These are phyloP conservation scores for Agapanthus africanus DNA, from an alignment of 106 monocot genomes.

Conservation along the genomic window DNA sequence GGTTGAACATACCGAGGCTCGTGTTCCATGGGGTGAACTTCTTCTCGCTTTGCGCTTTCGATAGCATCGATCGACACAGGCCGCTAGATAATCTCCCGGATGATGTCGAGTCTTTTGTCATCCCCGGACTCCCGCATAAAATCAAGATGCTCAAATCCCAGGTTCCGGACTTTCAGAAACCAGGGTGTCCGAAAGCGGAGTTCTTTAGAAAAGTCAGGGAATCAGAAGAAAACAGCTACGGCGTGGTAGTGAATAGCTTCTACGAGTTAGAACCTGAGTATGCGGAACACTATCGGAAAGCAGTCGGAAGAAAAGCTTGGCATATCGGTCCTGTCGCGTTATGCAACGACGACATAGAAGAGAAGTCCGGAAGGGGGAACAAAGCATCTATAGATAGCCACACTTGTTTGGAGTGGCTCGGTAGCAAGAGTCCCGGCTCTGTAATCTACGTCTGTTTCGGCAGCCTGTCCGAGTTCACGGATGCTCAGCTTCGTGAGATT, in stretches of 20 bases:
- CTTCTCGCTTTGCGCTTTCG: slow-evolving; percentile 5
- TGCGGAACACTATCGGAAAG: neutral
- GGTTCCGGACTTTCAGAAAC: neutral
- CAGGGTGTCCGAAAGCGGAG: neutral
- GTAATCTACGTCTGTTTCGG: slow-evolving; percentile 28
- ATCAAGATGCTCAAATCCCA: slow-evolving; percentile 19
- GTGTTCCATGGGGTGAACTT: slow-evolving; percentile 27
- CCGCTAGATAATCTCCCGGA: neutral
- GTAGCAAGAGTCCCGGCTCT: slow-evolving; percentile 5
- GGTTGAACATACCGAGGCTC: slow-evolving; percentile 19
- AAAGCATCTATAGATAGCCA: neutral
- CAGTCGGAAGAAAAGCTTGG: neutral
- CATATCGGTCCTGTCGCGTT: neutral
- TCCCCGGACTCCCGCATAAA: slow-evolving; percentile 28
- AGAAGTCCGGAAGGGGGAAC: neutral
- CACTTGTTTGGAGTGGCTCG: slow-evolving; percentile 7
- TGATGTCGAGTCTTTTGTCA: slow-evolving; percentile 2
- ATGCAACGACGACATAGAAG: slow-evolving; percentile 1
- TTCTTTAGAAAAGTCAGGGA: neutral
- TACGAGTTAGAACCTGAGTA: slow-evolving; percentile 11
- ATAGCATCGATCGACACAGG: neutral
- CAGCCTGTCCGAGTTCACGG: neutral
- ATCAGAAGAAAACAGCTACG: slow-evolving; percentile 16
- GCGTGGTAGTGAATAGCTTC: slow-evolving; percentile 17
- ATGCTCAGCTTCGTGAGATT: slow-evolving; percentile 17